Evolutionary conservation across 2,329 filamentous ascomycete species (phyloP), one percentile per base, ranked within the genome.

Genomic region (Raffaelea deltoideospora): DNA sequence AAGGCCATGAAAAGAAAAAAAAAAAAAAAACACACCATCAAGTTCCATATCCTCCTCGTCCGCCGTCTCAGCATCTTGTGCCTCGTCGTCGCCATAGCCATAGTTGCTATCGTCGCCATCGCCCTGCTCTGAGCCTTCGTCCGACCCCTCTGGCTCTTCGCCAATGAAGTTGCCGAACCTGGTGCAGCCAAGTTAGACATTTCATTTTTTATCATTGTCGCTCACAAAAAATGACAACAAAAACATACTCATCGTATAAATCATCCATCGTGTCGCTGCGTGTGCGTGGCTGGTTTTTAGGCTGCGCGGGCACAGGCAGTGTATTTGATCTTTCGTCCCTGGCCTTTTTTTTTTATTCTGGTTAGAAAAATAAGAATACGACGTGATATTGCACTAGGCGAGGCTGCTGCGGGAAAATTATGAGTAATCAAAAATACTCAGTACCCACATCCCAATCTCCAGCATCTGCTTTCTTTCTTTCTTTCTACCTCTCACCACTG

Each of bases 121-220:
- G 55, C 79, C 76, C 52, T 74, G 73, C 54, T 85, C 76, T 49
- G 84, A 88, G 52, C 87, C 88, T 53, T 82, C 79, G 53, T 94
- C 87, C 39, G 84, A 90, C 56, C 80, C 80, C 56, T 77, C 71
- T 48, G 63, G 79, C 51, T 84, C 84, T 60, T 95, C 90, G 53
- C 90, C 90, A 55, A 96, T 94, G 61, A 90, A 96, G 65, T 96
- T 96, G 53, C 88, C 88, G 63, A 96, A 96, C 67, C 85, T 92
- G 48, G 31, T 14, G 20, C 20, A 24, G 2, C 9, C 3, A 20
- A 9, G 4, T 18, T 37, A 28, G 41, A 29, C 10, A 13, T 22
- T 13, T 15, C 17, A 41, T 33, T 37, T n/a, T 23, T 21, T 18
- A 19, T 31, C 17, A 9, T 7, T 6, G 10, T 13, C 8, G 13